Base-by-base conservation (phyloP, 176 grass and related monocot genomes). In the Elymus sibiricus region DNA sequence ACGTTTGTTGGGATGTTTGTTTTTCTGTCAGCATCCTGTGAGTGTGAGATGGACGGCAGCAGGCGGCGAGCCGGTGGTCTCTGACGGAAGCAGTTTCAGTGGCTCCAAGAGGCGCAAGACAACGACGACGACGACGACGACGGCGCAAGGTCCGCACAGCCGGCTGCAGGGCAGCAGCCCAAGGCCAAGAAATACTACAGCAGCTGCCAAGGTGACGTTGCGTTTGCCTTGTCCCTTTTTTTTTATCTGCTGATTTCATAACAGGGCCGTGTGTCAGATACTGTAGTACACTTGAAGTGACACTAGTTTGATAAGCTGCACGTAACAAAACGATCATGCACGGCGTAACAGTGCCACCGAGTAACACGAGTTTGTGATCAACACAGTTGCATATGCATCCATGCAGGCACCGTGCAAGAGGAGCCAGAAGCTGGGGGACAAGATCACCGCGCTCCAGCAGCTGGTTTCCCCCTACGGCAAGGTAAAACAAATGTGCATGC, bases 401-500 rank as follows among this genome's bases (percentile, higher is more conserved):
- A 16, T 76, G 2, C 76, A 95, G 91, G 80, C 80, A 21, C 69
- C 94, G 21, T 86, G 64, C n/a, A 95, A 87, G 82, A 91, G 88
- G 69, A 88, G 78, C 91, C 91, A 96, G 63, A 93, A 89, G 89
- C 87, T 96, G 2, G 91, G 91, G 28, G 87, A 91, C 85, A 96
- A 88, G 69, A 86, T 96, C 79, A 93, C 91, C 10, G 85, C 91
- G 21, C 89, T 96, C n/a, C 91, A 96, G 89, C 91, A 92, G 67
- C 78, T 96, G 28, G 90, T 96, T 83, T 96, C 91, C 71, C 94
- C 94, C 2, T 96, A 91, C 44, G 94, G 94, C 29, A 96, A 93
- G 94, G 94, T 89, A 53, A 79, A 53, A 53, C 6, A 19, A 53
- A 7, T 7, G 16, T 53, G 22, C 38, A 9, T 16, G 31, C 16